Evolutionary conservation across 1,139 yeast genomes (phyloP).

Genomic region (Blastobotrys apis): DNA sequence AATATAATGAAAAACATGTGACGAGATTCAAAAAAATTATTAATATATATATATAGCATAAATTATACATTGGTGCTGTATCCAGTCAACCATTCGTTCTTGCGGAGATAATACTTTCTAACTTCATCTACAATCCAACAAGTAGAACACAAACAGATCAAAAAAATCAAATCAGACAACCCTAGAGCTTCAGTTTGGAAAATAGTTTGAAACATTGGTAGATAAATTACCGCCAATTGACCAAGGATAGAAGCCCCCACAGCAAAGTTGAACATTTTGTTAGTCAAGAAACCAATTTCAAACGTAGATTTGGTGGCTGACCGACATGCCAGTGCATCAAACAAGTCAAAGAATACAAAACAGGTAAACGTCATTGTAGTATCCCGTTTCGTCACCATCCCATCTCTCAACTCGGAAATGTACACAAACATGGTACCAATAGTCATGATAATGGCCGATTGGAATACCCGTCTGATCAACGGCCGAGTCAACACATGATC

Average conservation of each 20-base stretch:
- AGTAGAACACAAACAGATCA: conserved; percentile 62
- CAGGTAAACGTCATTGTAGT: conserved; percentile 99
- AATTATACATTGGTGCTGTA: conserved; percentile 17
- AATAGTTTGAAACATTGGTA: conserved; percentile 84
- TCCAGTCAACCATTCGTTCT: conserved; percentile 25
- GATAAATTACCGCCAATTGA: conserved; percentile 88
- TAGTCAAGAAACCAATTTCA: conserved; percentile 66
- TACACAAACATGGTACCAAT: conserved; percentile 83
- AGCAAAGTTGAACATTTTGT: conserved; percentile 88
- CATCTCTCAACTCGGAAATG: conserved; percentile 76
- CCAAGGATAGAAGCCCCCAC: conserved; percentile 87
- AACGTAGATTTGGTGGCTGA: conserved; percentile 78
- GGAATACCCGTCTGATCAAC: conserved; percentile 66
- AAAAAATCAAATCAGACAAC: conserved; percentile 59
- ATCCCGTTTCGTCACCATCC: conserved; percentile 81
- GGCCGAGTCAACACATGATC: conserved; percentile 72
- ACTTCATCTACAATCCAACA: conserved; percentile 84
- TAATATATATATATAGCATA: neutral
- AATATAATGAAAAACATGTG: neutral
- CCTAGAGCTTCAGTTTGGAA: conserved; percentile 91
- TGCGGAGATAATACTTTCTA: conserved; percentile 48
- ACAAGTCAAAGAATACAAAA: conserved; percentile 92
- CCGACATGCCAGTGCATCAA: conserved; percentile 89
- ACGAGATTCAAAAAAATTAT: neutral
- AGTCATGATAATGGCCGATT: conserved; percentile 66